Evolutionary conservation across 1,284 basidiomycete species (phyloP).

Genomic region (Heterobasidion parviporum): DNA sequence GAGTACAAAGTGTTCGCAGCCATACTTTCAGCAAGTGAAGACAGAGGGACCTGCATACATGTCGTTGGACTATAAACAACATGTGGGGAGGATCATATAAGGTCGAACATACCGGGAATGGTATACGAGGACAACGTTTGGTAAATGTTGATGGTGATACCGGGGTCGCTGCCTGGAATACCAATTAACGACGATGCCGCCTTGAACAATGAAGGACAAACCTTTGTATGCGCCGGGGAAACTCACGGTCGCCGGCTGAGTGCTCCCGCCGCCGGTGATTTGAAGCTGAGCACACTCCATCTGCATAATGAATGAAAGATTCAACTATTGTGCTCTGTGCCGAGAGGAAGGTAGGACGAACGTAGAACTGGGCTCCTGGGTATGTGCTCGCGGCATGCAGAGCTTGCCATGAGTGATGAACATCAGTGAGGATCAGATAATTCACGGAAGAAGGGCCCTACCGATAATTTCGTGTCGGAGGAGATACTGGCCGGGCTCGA

Average conservation of each 20-base stretch:
- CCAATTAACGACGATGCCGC: background rate
- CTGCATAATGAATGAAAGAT: constrained; percentile 14
- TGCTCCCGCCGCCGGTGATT: constrained; percentile 42
- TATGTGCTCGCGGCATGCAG: constrained; percentile 30
- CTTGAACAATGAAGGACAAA: constrained; percentile 5
- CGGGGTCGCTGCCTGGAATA: constrained; percentile 29
- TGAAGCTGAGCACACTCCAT: constrained; percentile 46
- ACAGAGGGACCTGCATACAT: background rate
- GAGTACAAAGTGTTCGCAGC: background rate
- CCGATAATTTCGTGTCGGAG: constrained; percentile 46
- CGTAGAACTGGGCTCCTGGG: constrained; percentile 14
- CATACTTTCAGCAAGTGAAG: background rate
- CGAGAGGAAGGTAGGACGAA: constrained; percentile 2
- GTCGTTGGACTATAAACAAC: background rate
- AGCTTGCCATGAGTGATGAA: constrained; percentile 17
- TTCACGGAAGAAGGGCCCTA: constrained; percentile 14
- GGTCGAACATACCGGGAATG: constrained; percentile 25
- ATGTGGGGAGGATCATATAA: background rate
- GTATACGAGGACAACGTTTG: constrained; percentile 29
- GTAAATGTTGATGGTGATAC: constrained; percentile 39
- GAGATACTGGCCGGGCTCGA: constrained; percentile 40
- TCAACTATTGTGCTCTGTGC: background rate
- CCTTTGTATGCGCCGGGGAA: constrained; percentile 41
- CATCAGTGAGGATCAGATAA: background rate
- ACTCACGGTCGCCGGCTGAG: constrained; percentile 36